Percentiles rank a stretch among this genome's conserved stretches.
Conservation (phyloP, 345 rosid genomes). For the Erodium maritimum region DNA sequence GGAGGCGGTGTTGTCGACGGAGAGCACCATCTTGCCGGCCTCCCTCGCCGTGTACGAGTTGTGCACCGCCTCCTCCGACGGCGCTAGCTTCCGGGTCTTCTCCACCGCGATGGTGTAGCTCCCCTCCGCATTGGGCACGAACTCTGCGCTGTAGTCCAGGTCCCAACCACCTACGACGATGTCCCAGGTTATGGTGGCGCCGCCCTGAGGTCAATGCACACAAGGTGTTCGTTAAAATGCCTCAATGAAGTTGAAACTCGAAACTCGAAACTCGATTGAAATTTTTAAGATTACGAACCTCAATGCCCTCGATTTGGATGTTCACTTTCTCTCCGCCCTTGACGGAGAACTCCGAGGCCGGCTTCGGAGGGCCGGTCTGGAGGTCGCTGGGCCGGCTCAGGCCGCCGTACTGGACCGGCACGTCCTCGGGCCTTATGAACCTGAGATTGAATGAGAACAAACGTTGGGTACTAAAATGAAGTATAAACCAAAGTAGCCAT, state of each 20-base stretch:
- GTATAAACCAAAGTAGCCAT: background rate
- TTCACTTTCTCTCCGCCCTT: slow-evolving; percentile 96
- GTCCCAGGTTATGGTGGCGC: slow-evolving; percentile 90
- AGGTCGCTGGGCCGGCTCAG: slow-evolving; percentile 56
- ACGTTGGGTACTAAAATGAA: background rate
- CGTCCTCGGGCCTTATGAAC: slow-evolving; percentile 77
- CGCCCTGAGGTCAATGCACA: slow-evolving; percentile 54
- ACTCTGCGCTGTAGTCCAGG: slow-evolving; percentile 89
- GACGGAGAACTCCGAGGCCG: slow-evolving; percentile 80
- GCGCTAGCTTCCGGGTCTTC: slow-evolving; percentile 45
- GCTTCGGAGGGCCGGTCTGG: slow-evolving; percentile 57
- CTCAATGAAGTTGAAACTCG: background rate
- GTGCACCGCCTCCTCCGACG: slow-evolving; percentile 60
- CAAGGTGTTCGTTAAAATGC: background rate
- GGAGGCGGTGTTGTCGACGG: slow-evolving; percentile 75
- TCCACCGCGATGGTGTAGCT: slow-evolving; percentile 81
- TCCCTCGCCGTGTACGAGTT: slow-evolving; percentile 64
- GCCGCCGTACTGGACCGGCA: slow-evolving; percentile 92
- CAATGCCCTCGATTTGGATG: slow-evolving; percentile 95
- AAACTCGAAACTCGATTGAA: too few species aligned
- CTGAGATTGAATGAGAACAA: slow-evolving; percentile 18
- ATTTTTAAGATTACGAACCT: slow-evolving; percentile 49
- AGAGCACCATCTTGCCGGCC: slow-evolving; percentile 78
- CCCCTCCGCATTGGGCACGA: slow-evolving; percentile 63
- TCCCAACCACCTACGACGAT: slow-evolving; percentile 98